Conservation (phyloP, 2,329 filamentous ascomycete genomes). For the Fusarium guadeloupense region DNA sequence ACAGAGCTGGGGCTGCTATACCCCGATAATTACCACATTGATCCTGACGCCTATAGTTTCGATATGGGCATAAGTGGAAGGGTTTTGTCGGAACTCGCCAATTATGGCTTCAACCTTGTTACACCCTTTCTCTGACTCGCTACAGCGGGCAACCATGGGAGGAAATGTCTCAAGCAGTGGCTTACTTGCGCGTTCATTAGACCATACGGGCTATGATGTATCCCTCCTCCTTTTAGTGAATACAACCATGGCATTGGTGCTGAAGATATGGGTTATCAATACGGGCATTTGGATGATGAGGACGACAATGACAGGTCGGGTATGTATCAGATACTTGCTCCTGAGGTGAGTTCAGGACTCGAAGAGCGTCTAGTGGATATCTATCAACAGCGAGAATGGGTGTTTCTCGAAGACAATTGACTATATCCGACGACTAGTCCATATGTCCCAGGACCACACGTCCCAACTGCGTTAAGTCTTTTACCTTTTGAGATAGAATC, state of each 20-base stretch:
- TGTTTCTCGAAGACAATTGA: neutral
- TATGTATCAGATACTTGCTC: no score
- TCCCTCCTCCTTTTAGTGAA: no score
- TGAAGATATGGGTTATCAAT: no score
- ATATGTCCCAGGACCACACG: no score
- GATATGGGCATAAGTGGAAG: neutral
- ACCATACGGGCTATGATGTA: no score
- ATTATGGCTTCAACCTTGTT: neutral
- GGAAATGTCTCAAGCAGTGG: neutral
- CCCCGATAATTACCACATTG: conserved; percentile 14
- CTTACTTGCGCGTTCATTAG: neutral
- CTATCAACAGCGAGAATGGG: neutral
- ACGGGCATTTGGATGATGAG: no score
- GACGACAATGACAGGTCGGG: no score
- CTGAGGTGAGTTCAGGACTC: no score
- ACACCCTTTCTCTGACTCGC: neutral
- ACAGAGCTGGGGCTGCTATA: conserved; percentile 1
- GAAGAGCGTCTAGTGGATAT: no score
- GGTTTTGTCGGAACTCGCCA: neutral
- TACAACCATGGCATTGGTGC: no score
- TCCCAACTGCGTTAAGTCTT: no score
- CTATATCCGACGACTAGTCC: no score
- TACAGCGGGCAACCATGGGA: neutral
- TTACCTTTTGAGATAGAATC: neutral
- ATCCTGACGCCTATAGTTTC: neutral